Evolutionary conservation across 805 yeast species (phyloP).

Genomic region (Teunomyces lycoperdinae): DNA sequence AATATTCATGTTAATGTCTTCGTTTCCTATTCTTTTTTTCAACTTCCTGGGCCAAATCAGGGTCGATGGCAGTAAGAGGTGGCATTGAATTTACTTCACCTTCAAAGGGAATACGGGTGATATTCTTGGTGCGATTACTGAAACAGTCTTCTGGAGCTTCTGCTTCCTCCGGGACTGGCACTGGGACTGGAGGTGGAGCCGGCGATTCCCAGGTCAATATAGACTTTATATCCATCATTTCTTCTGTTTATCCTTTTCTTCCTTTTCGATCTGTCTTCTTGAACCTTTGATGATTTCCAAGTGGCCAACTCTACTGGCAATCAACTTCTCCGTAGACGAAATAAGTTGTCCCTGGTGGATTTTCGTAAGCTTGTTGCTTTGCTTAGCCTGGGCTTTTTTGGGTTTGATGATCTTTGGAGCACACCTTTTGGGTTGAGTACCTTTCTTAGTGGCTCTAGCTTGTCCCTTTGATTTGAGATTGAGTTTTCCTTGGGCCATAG

Average conservation of each 20-base stretch:
- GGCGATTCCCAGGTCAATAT: neutral
- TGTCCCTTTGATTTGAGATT: conserved; percentile 50
- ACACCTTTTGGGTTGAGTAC: conserved; percentile 66
- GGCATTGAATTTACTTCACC: conserved; percentile 12
- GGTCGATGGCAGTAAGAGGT: conserved; percentile 24
- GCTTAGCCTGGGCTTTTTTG: conserved; percentile 50
- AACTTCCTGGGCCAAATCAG: conserved; percentile 19
- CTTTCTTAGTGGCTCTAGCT: conserved; percentile 62
- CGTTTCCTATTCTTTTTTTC: conserved; percentile 13
- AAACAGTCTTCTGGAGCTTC: neutral
- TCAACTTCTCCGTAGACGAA: conserved; percentile 74
- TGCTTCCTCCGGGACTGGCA: neutral
- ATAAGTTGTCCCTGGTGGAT: conserved; percentile 53
- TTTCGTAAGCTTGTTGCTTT: conserved; percentile 54
- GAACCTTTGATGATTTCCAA: conserved; percentile 88
- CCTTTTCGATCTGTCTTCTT: conserved; percentile 75
- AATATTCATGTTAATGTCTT: neutral
- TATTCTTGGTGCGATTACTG: neutral
- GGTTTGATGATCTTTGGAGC: conserved; percentile 68
- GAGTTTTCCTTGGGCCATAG: conserved; percentile 75
- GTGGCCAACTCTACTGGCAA: conserved; percentile 91
- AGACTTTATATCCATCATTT: conserved; percentile 4
- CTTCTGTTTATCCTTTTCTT: conserved; percentile 38
- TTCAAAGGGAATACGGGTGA: neutral
- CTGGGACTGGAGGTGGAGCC: neutral